phyloP scores from a whole-genome alignment of 2,329 filamentous ascomycete genomes.

The Venturia pyrina region DNA sequence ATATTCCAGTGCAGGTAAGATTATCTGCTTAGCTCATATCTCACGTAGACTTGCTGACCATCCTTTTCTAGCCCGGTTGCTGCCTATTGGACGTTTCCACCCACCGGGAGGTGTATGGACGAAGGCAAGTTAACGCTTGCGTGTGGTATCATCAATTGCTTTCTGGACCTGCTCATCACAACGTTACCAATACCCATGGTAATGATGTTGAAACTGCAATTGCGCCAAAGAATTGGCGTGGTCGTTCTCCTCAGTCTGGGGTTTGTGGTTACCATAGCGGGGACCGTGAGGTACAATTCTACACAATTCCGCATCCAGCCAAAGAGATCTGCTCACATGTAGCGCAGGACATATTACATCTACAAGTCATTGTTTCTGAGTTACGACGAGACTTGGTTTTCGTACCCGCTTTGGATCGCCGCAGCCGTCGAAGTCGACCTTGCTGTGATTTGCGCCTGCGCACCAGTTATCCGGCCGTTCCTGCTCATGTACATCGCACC shows the following conservation, averaged over 20 bases:
- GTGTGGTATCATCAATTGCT: constrained; percentile 33
- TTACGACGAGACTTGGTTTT: constrained; percentile 36
- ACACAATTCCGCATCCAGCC: neutral
- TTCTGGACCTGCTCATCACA: constrained; percentile 33
- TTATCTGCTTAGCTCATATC: neutral
- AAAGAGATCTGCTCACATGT: neutral
- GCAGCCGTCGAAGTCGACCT: constrained; percentile 37
- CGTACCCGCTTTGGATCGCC: constrained; percentile 37
- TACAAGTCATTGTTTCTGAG: constrained; percentile 30
- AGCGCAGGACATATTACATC: constrained; percentile 32
- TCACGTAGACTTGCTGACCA: neutral
- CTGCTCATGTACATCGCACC: constrained; percentile 5
- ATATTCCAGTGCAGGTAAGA: constrained; percentile 31
- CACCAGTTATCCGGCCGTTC: constrained; percentile 11
- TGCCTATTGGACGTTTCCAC: constrained; percentile 33
- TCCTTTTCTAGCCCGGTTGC: constrained; percentile 23
- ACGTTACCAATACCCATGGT: constrained; percentile 35
- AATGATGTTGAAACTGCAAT: constrained; percentile 32
- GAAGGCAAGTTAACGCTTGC: constrained; percentile 31
- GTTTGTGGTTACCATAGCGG: constrained; percentile 33
- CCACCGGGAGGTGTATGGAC: constrained; percentile 28
- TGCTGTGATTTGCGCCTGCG: constrained; percentile 26
- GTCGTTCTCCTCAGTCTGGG: constrained; percentile 31
- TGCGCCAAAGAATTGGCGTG: constrained; percentile 29
- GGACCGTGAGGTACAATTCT: constrained; percentile 20